These are phyloP conservation scores for barrel medic (Medicago truncatula) DNA, from an alignment of 306 rosid genomes.

Conservation along the genomic window MtrunA17r5.0-ANR NC_053042.1:44278001-44278500, in stretches of 20 bases:
- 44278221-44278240: slow-evolving; percentile 47
- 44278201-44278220: slow-evolving; percentile 47
- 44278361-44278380: too few relatives aligned
- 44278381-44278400: not conserved
- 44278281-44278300: too few relatives aligned
- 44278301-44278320: too few relatives aligned
- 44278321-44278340: too few relatives aligned
- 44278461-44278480: not conserved
- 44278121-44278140: slow-evolving; percentile 44
- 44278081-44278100: slow-evolving; percentile 57
- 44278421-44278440: not conserved
- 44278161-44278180: slow-evolving; percentile 47
- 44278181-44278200: slow-evolving; percentile 50
- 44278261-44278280: not conserved
- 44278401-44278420: not conserved
- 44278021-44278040: slow-evolving; percentile 50
- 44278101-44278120: slow-evolving; percentile 48
- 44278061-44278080: slow-evolving; percentile 50
- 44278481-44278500: not conserved
- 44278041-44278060: slow-evolving; percentile 49
- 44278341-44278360: too few relatives aligned
- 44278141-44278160: slow-evolving; percentile 45
- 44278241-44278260: slow-evolving; percentile 36
- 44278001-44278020: slow-evolving; percentile 57
- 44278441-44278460: not conserved